Evolutionary conservation across 768 basidiomycete genomes (phyloP).

Genomic region (Lentinula guzmanii): DNA sequence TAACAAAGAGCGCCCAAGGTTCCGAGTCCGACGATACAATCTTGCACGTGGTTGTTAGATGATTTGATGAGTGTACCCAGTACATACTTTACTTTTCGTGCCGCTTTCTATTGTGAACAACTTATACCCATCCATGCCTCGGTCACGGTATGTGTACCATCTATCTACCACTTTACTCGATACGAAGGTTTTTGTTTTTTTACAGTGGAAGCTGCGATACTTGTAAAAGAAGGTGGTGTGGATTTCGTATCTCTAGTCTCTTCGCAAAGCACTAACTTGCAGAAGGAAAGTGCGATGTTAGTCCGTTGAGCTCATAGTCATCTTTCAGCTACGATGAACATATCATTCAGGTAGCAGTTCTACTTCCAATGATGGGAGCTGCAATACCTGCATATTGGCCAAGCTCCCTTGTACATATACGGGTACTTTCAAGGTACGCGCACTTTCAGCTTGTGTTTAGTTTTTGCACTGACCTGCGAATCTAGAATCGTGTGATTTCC

Average conservation of each 20-base stretch:
- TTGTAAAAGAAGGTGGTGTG: background rate
- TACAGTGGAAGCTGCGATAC: background rate
- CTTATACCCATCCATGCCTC: too few relatives aligned
- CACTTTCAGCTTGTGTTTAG: too few relatives aligned
- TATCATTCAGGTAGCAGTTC: background rate
- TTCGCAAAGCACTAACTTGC: background rate
- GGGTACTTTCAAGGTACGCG: background rate
- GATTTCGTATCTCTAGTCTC: background rate
- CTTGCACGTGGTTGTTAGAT: background rate
- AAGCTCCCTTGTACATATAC: background rate
- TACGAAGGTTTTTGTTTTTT: too few relatives aligned
- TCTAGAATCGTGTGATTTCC: background rate
- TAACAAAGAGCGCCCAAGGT: background rate
- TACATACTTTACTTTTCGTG: too few relatives aligned
- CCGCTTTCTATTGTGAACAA: too few relatives aligned
- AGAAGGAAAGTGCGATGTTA: constrained; percentile 1
- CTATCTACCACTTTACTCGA: too few relatives aligned
- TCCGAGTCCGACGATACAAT: background rate
- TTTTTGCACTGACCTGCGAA: background rate
- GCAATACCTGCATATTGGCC: background rate
- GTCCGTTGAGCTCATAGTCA: background rate
- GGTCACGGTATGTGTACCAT: too few relatives aligned
- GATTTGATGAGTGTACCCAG: too few relatives aligned
- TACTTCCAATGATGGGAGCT: background rate
- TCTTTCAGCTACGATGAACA: background rate